A percentile compares a stretch with the other conserved stretches of the same genome.
Evolutionary conservation across 768 basidiomycete species (phyloP).

Genomic region (Podaxis sp.): DNA sequence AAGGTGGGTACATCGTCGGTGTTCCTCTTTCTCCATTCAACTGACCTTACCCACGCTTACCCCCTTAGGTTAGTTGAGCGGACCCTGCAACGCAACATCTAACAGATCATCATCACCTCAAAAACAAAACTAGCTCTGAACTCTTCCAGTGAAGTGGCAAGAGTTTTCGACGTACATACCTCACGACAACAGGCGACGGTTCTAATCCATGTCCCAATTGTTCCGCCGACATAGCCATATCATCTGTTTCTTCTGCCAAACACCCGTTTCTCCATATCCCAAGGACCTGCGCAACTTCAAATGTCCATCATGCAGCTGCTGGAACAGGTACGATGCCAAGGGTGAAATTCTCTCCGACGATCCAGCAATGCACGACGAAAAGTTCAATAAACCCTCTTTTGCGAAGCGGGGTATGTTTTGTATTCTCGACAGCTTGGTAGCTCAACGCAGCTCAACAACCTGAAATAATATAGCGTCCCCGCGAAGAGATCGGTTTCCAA

Average conservation of each 20-base stretch:
- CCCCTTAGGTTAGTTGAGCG: neutral
- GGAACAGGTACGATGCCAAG: constrained; percentile 66
- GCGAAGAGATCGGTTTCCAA: constrained; percentile 64
- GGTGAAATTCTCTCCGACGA: constrained; percentile 84
- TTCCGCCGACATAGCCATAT: constrained; percentile 49
- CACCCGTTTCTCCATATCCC: constrained; percentile 32
- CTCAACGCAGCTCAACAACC: neutral
- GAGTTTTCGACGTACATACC: neutral
- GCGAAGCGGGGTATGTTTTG: constrained; percentile 56
- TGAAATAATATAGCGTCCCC: constrained; percentile 47
- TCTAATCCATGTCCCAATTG: constrained; percentile 32
- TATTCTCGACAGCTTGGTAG: neutral
- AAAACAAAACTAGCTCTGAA: neutral
- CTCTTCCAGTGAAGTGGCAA: neutral
- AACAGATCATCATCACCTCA: neutral
- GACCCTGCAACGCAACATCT: neutral
- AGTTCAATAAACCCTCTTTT: constrained; percentile 66
- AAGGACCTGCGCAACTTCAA: constrained; percentile 53
- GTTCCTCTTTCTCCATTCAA: constrained; percentile 9
- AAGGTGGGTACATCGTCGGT: neutral
- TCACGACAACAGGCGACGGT: neutral
- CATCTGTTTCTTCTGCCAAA: constrained; percentile 73
- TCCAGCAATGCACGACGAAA: constrained; percentile 83
- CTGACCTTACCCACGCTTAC: constrained; percentile 6
- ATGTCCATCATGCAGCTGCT: constrained; percentile 64